These are phyloP conservation scores for Sesbania bispinosa DNA, from an alignment of 306 rosid species.

Conservation along the genomic window DNA sequence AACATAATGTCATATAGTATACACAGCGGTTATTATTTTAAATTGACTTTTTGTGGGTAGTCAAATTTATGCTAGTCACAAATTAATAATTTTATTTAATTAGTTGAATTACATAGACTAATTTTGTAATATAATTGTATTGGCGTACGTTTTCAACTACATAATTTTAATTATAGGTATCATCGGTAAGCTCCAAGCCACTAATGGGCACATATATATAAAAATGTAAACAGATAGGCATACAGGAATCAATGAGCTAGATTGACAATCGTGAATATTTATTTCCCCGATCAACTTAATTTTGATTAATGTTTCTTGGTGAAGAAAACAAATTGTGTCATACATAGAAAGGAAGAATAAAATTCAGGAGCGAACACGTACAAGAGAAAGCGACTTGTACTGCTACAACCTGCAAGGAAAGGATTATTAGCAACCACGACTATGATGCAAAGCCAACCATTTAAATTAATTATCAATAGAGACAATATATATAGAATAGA, in stretches of 20 bases:
- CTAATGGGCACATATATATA: too few relatives aligned
- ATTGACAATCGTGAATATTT: not conserved
- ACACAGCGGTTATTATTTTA: too few relatives aligned
- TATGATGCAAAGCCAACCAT: conserved; percentile 50
- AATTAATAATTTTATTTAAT: too few relatives aligned
- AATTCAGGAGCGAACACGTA: conserved; percentile 28
- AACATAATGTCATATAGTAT: too few relatives aligned
- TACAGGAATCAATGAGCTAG: not conserved
- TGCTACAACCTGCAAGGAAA: conserved; percentile 14
- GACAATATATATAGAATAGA: not conserved
- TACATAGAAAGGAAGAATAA: conserved; percentile 13
- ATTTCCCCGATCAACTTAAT: conserved; percentile 20
- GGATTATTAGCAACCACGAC: conserved; percentile 36
- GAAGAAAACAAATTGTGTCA: conserved; percentile 45
- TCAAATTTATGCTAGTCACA: too few relatives aligned
- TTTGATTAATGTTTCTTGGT: conserved; percentile 35
- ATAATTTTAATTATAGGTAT: too few relatives aligned
- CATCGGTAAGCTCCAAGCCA: too few relatives aligned
- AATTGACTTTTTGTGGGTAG: too few relatives aligned
- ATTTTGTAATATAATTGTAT: too few relatives aligned
- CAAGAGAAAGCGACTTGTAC: conserved; percentile 48
- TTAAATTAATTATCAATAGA: not conserved
- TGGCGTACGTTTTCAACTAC: too few relatives aligned
- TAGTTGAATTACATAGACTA: too few relatives aligned
- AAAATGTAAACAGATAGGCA: not conserved